These are phyloP conservation scores for Sporothrix curviconia DNA, from an alignment of 2,329 filamentous ascomycete genomes.

Conservation along the genomic window DNA sequence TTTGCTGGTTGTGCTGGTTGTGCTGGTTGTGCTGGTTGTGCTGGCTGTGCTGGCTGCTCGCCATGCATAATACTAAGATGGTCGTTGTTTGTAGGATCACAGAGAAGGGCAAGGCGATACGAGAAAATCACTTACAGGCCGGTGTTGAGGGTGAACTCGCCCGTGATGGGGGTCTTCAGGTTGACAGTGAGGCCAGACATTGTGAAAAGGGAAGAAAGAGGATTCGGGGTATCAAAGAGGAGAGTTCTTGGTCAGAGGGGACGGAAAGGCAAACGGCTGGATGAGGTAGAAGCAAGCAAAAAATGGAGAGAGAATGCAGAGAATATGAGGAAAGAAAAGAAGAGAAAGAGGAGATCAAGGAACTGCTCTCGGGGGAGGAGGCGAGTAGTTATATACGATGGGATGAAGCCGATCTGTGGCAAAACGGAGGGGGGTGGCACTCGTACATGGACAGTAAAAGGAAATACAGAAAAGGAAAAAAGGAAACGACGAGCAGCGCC, in stretches of 20 bases:
- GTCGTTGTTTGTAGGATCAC: too few species aligned
- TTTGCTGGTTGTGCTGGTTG: too few species aligned
- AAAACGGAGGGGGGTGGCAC: too few species aligned
- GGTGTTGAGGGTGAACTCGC: conserved; percentile 52
- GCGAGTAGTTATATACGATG: conserved; percentile 2
- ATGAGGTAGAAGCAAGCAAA: conserved; percentile 1
- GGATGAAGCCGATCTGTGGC: not conserved
- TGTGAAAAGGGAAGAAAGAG: conserved; percentile 12
- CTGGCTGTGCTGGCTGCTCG: too few species aligned
- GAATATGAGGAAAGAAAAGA: not conserved
- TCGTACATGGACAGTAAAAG: not conserved
- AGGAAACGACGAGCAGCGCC: not conserved
- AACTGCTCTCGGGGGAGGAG: not conserved
- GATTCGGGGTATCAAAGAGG: not conserved
- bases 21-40: too few species aligned
- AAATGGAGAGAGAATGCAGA: not conserved
- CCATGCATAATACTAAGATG: too few species aligned
- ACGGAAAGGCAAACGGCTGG: conserved; percentile 1
- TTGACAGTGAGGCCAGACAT: conserved; percentile 38
- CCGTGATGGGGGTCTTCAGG: conserved; percentile 62
- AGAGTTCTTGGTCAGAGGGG: not conserved
- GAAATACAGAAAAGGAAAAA: not conserved
- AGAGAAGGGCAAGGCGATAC: not conserved
- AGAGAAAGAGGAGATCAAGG: not conserved
- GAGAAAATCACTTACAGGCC: conserved; percentile 45